Base-by-base conservation (phyloP, 2,329 filamentous ascomycete species). In the Fusarium avenaceum region DNA sequence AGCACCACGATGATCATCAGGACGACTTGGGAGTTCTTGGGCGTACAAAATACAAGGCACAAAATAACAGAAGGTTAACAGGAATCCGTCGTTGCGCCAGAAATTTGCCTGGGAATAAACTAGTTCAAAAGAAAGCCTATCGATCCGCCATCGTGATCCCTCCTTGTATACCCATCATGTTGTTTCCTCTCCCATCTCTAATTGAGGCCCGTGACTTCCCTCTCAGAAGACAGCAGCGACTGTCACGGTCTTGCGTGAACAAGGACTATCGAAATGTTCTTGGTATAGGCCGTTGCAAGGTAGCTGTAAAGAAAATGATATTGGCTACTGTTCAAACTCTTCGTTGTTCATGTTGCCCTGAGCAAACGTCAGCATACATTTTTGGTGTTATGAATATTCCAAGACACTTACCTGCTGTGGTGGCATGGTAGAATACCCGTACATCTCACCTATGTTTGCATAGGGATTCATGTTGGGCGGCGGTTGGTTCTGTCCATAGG, bases 401-500 rank as follows among this genome's bases (percentile, higher is more conserved):
- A 17, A 4, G 22, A 28, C n/a, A 80, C 87, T 78, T 84, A 94
- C 92, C 84, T 94, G 92, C 79, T 96, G 93, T 68, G 92, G 87
- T 72, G 91, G 90, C 86, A 97, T 92, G 65, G 89, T 83, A 15
- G 90, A 86, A 77, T 96, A 97, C 39, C 87, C 87, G 71, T 98
- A 98, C 85, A 97, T 97, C 67, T 88, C 89, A 66, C 93, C 90
- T 79, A 94, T 90, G 57, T 91, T 90, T 57, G 90, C 86, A 76
- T 94, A 97, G 86, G 61, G 61, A 8, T 65, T 65, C 60, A 97
- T 96, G 22, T 73, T 71, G 5, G 76, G 72, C 60, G 90, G 88
- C 72, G 90, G 88, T 72, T 92, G 90, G 45, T 91, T 87, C 75
- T 96, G 93, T 15, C 90, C 92, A 76, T 96, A 96, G 14, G 87